Percentiles rank a stretch among this genome's conserved stretches.
Evolutionary conservation across 2,329 filamentous ascomycete species (phyloP).

Genomic region (Atkinsonella hypoxylon): DNA sequence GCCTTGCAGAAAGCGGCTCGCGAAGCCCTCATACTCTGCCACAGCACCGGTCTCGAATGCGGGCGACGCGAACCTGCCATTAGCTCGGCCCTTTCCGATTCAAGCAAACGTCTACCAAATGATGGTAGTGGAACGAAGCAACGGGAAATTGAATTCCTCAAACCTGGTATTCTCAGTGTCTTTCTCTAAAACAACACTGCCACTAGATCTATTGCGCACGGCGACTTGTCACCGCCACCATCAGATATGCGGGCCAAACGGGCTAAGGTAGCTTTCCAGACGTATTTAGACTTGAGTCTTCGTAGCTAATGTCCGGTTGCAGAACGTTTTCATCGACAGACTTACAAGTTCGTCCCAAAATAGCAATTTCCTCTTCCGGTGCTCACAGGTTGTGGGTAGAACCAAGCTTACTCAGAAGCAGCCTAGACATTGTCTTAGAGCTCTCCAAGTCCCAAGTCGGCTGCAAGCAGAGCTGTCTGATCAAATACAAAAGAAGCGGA

Average conservation of each 20-base stretch:
- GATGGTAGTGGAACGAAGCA: not conserved
- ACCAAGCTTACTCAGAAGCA: not conserved
- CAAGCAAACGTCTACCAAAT: not conserved
- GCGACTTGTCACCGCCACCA: not conserved
- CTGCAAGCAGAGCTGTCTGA: slow-evolving; percentile 1
- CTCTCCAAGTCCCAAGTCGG: not conserved
- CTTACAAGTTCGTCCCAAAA: not conserved
- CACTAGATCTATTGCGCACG: not conserved
- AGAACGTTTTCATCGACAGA: not conserved
- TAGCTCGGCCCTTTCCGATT: not conserved
- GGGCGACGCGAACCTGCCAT: not conserved
- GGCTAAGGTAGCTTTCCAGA: not conserved
- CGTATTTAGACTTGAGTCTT: not conserved
- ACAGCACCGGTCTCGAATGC: not conserved
- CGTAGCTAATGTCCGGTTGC: not conserved
- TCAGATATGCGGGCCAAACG: not conserved
- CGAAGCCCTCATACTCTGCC: not conserved
- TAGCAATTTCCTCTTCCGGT: slow-evolving; percentile 1
- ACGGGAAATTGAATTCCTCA: not conserved
- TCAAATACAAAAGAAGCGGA: not conserved
- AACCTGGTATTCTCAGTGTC: not conserved
- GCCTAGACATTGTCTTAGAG: not conserved
- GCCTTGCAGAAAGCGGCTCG: too few species aligned
- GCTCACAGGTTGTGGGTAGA: not conserved
- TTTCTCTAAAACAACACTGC: not conserved